These are phyloP conservation scores for Dictyostelium purpureum DNA, from an alignment of 78 protist genomes.

Conservation along the genomic window DNA sequence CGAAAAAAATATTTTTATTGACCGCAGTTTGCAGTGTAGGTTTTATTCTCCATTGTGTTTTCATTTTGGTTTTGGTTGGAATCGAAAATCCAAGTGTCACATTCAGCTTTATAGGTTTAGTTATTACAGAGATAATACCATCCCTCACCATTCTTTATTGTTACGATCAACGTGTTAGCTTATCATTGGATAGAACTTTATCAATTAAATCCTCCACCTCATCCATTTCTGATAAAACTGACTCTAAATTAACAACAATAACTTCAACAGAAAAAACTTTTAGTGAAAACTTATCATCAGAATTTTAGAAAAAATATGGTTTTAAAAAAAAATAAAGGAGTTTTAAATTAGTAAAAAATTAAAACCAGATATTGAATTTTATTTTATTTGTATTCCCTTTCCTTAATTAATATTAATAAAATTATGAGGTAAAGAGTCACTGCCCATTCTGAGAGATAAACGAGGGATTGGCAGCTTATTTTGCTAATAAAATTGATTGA, in stretches of 20 bases:
- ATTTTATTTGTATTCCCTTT: too few species aligned
- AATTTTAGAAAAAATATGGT: background rate
- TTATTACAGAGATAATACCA: conserved; percentile 66
- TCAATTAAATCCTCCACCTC: background rate
- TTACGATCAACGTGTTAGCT: conserved; percentile 31
- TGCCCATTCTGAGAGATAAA: too few species aligned
- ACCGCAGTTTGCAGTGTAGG: conserved; percentile 13
- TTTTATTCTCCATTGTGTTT: conserved; percentile 55
- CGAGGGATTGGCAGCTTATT: too few species aligned
- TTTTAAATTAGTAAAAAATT: too few species aligned
- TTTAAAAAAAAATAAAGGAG: too few species aligned
- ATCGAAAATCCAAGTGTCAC: conserved; percentile 9
- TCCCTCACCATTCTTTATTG: conserved; percentile 20
- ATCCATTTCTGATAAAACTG: background rate
- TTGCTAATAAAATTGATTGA: too few species aligned
- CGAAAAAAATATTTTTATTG: conserved; percentile 8
- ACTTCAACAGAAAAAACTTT: background rate
- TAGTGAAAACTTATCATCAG: background rate
- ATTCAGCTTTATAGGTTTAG: conserved; percentile 33
- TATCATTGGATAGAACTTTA: background rate
- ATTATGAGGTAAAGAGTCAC: too few species aligned
- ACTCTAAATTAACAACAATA: background rate
- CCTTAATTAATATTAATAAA: too few species aligned
- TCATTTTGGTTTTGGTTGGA: conserved; percentile 26
- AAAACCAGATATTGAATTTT: too few species aligned